These are phyloP conservation scores for Plasmodium reichenowi DNA, from an alignment of 169 alveolate genomes.

Conservation along the genomic window DNA sequence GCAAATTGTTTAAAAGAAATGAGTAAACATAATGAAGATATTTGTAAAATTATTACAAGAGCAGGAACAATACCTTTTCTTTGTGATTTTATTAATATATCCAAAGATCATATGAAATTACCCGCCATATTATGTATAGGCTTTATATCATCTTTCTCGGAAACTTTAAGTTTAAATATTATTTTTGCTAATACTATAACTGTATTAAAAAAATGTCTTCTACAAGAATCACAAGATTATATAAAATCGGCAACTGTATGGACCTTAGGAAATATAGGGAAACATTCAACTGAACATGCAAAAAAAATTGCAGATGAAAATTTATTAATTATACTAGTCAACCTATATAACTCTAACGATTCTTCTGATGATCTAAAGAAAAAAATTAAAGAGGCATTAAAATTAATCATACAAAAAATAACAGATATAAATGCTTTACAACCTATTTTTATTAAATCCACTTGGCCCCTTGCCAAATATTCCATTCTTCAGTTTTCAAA, in stretches of 20 bases:
- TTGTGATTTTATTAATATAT: slow-evolving; percentile 59
- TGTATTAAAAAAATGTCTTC: slow-evolving; percentile 48
- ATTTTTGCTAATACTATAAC: slow-evolving; percentile 49
- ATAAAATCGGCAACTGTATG: slow-evolving; percentile 60
- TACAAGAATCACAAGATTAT: slow-evolving; percentile 57
- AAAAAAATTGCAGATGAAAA: slow-evolving; percentile 56
- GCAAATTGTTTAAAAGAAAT: slow-evolving; percentile 67
- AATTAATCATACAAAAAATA: slow-evolving; percentile 45
- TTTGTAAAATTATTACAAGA: slow-evolving; percentile 61
- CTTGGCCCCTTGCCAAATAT: slow-evolving; percentile 44
- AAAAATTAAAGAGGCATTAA: slow-evolving; percentile 35
- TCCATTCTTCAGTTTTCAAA: slow-evolving; percentile 62
- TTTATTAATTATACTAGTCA: slow-evolving; percentile 50
- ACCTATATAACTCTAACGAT: slow-evolving; percentile 51
- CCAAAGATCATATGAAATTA: slow-evolving; percentile 30
- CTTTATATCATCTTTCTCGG: slow-evolving; percentile 66
- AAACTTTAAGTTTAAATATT: slow-evolving; percentile 58
- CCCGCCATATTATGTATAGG: slow-evolving; percentile 72
- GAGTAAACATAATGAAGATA: slow-evolving; percentile 75
- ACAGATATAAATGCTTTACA: slow-evolving; percentile 51
- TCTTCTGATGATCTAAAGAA: slow-evolving; percentile 72
- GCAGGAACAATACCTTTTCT: slow-evolving; percentile 71
- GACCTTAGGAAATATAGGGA: slow-evolving; percentile 64
- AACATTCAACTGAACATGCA: slow-evolving; percentile 69
- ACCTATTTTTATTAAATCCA: slow-evolving; percentile 51